These are phyloP conservation scores for Raphidocelis subcapitata DNA, from an alignment of 139 green algal genomes.

Conservation along the genomic window DNA sequence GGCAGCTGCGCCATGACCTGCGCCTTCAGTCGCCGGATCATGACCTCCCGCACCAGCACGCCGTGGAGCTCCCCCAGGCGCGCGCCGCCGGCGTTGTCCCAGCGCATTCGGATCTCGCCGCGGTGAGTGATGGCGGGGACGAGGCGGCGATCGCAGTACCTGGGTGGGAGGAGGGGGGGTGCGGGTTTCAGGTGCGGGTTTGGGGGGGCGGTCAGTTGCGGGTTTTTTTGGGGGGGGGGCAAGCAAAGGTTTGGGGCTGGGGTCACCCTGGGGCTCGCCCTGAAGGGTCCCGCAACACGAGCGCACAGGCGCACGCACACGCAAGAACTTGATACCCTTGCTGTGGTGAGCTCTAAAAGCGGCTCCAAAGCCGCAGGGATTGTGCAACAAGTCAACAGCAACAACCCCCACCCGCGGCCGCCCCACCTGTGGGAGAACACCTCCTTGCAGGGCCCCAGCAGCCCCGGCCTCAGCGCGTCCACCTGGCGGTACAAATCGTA, in stretches of 20 bases:
- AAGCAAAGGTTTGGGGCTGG: no score
- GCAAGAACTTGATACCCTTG: no score
- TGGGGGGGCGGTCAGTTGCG: no score
- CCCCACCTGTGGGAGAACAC: conserved; percentile 76
- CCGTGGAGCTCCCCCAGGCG: conserved; percentile 85
- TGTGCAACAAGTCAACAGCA: no score
- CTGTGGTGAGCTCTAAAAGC: no score
- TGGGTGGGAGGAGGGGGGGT: not conserved
- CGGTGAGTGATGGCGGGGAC: conserved; percentile 36
- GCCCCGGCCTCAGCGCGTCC: conserved; percentile 70
- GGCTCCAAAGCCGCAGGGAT: no score
- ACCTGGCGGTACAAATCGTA: conserved; percentile 86
- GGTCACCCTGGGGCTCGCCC: no score
- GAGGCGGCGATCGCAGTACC: conserved; percentile 67
- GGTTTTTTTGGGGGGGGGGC: no score
- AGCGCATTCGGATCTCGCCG: conserved; percentile 30
- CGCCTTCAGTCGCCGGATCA: conserved; percentile 90
- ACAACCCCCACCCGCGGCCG: no score
- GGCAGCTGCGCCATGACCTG: conserved; percentile 91
- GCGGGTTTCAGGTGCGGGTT: no score
- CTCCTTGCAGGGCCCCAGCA: conserved; percentile 75
- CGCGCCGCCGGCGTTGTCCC: conserved; percentile 51
- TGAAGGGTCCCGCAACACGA: no score
- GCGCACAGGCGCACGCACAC: not conserved
- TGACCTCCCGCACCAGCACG: conserved; percentile 81